Evolutionary conservation across 2,329 filamentous ascomycete genomes (phyloP), one percentile per base, ranked within the genome.

Genomic region (Trichoderma afroharzianum): DNA sequence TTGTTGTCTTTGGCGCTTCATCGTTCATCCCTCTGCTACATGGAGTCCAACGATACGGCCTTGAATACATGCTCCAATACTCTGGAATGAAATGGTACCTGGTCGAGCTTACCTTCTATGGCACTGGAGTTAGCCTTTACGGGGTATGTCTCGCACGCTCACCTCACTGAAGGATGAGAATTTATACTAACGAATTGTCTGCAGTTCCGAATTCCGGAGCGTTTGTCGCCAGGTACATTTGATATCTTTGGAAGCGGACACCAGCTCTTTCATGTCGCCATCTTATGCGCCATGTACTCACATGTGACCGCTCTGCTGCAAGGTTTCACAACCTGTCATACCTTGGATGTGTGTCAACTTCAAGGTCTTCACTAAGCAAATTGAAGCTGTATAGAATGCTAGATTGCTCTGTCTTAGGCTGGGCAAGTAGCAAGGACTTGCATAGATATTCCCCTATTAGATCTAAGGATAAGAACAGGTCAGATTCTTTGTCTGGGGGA

Each of bases 81-180:
- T 55, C 63, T 12, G 63, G 63, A 12, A 66, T 66, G 63, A 66
- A 66, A 66, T 55, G 47, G 63, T 66, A 66, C 36, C 21, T 66
- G 7, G 7, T 66, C 21, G 63, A 55, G 63, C 63, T 66, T 66
- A 14, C 63, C 28, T 55, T 36, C 30, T 66, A 66, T 39, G 63
- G 63, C 8, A n/a, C 63, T 4, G 63, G 63, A 39, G 63, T 66
- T 28, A 14, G 47, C 21, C 21, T 66, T 3, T 66, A 66, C 7
- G 47, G 14, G 63, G 47, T 66, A 66, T 39, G 63, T 66, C n/a
- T 66, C 2, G 21, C 63, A 55, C 21, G 21, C n/a, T 57, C 21
- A 39, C n/a, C 21, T 66, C 21, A 12, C 30, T 9, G 5, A 36
- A 9, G 26, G 14, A n/a, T 1, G 11, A 55, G 14, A 18, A 39